Evolutionary conservation across 352 stramenopile species (phyloP).

Genomic region (Thalassiosira livingstoniorum): DNA sequence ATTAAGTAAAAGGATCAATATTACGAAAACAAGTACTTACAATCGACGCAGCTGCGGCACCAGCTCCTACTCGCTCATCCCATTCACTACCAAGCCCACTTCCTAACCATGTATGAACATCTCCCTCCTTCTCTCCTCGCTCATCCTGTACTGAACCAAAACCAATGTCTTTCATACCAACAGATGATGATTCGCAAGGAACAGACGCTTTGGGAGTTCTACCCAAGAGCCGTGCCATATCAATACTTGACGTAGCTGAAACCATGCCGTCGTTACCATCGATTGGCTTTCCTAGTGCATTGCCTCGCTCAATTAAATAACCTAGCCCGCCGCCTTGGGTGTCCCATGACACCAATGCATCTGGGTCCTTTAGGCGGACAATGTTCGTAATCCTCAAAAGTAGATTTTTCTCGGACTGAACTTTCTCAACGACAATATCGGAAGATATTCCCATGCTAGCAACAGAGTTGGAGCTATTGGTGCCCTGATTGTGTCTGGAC

Average conservation of each 20-base stretch:
- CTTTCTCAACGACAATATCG: slow-evolving; percentile 61
- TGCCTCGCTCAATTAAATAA: slow-evolving; percentile 82
- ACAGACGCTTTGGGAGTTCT: slow-evolving; percentile 60
- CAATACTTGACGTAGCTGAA: slow-evolving; percentile 51
- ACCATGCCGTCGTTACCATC: slow-evolving; percentile 32
- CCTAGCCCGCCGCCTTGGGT: slow-evolving; percentile 80
- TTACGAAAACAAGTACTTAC: slow-evolving; percentile 57
- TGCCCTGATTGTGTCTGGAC: slow-evolving; percentile 33
- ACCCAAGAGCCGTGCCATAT: slow-evolving; percentile 81
- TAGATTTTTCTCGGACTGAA: slow-evolving; percentile 70
- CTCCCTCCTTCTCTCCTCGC: slow-evolving; percentile 28
- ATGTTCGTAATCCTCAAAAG: slow-evolving; percentile 74
- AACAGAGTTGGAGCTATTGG: background rate
- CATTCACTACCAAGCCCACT: slow-evolving; percentile 83
- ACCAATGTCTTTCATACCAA: slow-evolving; percentile 23
- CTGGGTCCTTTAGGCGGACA: slow-evolving; percentile 80
- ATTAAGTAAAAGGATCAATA: too few relatives aligned
- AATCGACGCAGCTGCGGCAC: slow-evolving; percentile 80
- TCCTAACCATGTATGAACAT: slow-evolving; percentile 57
- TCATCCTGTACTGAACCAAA: slow-evolving; percentile 15
- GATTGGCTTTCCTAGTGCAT: slow-evolving; percentile 55
- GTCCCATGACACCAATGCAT: slow-evolving; percentile 85
- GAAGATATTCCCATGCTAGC: slow-evolving; percentile 64
- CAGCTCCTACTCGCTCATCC: slow-evolving; percentile 85
- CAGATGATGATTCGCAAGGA: slow-evolving; percentile 10